phyloP scores from a whole-genome alignment of 805 yeast species.

The Candida rishiriensis region DNA sequence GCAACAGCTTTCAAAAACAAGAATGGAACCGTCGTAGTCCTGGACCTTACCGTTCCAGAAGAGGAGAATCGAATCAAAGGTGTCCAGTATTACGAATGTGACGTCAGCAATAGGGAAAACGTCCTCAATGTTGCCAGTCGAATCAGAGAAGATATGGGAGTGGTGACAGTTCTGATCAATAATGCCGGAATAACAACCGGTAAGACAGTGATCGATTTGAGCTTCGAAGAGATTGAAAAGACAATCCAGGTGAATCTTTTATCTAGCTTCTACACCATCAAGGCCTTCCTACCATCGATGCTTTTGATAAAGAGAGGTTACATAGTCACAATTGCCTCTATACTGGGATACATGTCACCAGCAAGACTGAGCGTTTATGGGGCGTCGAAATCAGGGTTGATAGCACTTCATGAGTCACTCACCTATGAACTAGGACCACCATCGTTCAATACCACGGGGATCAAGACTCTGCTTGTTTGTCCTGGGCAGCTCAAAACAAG shows the following conservation, averaged over 20 bases:
- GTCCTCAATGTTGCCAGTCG: constrained; percentile 36
- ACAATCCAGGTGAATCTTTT: constrained; percentile 64
- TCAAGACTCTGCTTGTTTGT: constrained; percentile 71
- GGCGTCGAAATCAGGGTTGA: constrained; percentile 82
- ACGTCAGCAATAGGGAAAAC: constrained; percentile 52
- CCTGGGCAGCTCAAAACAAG: constrained; percentile 83
- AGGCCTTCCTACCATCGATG: constrained; percentile 74
- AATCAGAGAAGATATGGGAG: constrained; percentile 49
- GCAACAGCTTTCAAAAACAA: constrained; percentile 39
- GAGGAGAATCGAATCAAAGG: constrained; percentile 27
- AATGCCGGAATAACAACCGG: constrained; percentile 80
- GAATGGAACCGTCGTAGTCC: constrained; percentile 54
- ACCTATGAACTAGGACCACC: constrained; percentile 63
- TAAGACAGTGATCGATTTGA: constrained; percentile 47
- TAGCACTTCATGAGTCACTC: constrained; percentile 80
- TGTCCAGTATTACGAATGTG: constrained; percentile 61
- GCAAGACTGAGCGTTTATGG: constrained; percentile 79
- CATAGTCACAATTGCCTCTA: constrained; percentile 78
- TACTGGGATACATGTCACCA: constrained; percentile 80
- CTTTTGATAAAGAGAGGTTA: constrained; percentile 57
- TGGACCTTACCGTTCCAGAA: constrained; percentile 54
- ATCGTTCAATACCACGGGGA: constrained; percentile 40
- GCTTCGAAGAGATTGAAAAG: constrained; percentile 54
- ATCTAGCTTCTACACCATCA: constrained; percentile 66
- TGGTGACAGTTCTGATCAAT: constrained; percentile 66